Conservation (phyloP, 495 filamentous ascomycete species). For the Penicillium salamii region DNA sequence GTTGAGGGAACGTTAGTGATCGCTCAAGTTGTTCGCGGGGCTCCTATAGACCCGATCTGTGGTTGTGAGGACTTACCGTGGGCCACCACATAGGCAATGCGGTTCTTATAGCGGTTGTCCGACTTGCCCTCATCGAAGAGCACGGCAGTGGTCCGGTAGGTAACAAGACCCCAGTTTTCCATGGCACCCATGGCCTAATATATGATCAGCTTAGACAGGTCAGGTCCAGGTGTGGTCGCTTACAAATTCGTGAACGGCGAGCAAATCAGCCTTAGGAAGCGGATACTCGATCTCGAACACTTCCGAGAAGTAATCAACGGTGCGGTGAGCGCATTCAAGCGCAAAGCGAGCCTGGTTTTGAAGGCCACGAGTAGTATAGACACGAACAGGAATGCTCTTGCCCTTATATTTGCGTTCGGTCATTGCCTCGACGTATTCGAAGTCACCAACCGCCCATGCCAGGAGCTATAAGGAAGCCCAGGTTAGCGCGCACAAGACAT, state of each 20-base stretch:
- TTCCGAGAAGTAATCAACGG: slow-evolving; percentile 93
- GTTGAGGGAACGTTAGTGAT: slow-evolving; percentile 7
- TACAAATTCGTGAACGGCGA: slow-evolving; percentile 96
- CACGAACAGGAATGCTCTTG: slow-evolving; percentile 84
- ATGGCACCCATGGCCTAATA: slow-evolving; percentile 65
- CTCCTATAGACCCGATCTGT: background rate
- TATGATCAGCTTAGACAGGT: slow-evolving; percentile 34
- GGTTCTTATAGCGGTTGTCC: slow-evolving; percentile 81
- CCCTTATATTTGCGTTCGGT: slow-evolving; percentile 87
- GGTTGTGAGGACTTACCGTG: slow-evolving; percentile 46
- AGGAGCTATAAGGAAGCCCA: slow-evolving; percentile 52
- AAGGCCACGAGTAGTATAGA: slow-evolving; percentile 89
- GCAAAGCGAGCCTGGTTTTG: slow-evolving; percentile 86
- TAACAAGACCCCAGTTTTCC: slow-evolving; percentile 94
- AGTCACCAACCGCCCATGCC: slow-evolving; percentile 95
- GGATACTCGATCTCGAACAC: slow-evolving; percentile 93
- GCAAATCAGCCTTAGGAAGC: slow-evolving; percentile 88
- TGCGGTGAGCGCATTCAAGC: slow-evolving; percentile 78
- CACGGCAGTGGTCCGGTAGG: slow-evolving; percentile 90
- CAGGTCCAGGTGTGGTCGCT: slow-evolving; percentile 30
- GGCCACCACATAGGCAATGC: slow-evolving; percentile 91
- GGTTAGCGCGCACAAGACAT: slow-evolving; percentile 10
- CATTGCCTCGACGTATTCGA: slow-evolving; percentile 89
- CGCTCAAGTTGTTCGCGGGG: too few species aligned
- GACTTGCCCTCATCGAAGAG: slow-evolving; percentile 90